Evolutionary conservation across 495 filamentous ascomycete species (phyloP), one percentile per base, ranked within the genome.

Genomic region (Alectoria sarmentosa): DNA sequence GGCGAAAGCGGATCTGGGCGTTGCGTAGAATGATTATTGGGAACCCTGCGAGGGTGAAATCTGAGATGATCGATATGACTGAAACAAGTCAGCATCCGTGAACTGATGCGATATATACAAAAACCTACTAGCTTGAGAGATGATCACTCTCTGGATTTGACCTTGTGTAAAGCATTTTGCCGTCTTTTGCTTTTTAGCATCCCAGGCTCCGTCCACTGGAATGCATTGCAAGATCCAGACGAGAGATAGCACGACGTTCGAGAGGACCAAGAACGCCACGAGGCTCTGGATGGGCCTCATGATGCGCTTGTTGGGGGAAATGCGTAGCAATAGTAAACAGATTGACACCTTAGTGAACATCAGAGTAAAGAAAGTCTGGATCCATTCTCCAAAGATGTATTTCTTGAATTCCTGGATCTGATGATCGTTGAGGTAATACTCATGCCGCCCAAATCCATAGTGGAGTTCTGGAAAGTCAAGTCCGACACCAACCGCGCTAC

Each of bases 11-110:
- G 17, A 70, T 70, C n/a, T 70, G 69, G 0, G 68, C 66, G 13
- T 76, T 66, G 44, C 72, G 64, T 19, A 75, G 68, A 46, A 78
- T 76, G 39, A 78, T 67, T 37, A 73, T 68, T 0, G 76, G 76
- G 30, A 75, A 77, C 3, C 68, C 48, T 14, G 76, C 71, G 14
- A 76, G 67, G 52, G 74, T 64, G 26, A 74, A 71, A 61, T 78
- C 75, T 0, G 72, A 63, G 10, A 70, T 66, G 23, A 67, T 66
- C 0, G 69, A 68, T 14, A 70, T 66, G 38, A 70, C 46, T 48
- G 21, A 13, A n/a, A 1, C 4, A 14, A 30, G 11, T 59, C 9
- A 46, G 6, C 26, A n/a, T 37, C 23, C 5, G 37, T 38, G 37
- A 63, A 19, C 2, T 2, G n/a, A n/a, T n/a, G n/a, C n/a, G n/a